These are phyloP conservation scores for Quercus ilex DNA, from an alignment of 306 rosid genomes.

Conservation along the genomic window DNA sequence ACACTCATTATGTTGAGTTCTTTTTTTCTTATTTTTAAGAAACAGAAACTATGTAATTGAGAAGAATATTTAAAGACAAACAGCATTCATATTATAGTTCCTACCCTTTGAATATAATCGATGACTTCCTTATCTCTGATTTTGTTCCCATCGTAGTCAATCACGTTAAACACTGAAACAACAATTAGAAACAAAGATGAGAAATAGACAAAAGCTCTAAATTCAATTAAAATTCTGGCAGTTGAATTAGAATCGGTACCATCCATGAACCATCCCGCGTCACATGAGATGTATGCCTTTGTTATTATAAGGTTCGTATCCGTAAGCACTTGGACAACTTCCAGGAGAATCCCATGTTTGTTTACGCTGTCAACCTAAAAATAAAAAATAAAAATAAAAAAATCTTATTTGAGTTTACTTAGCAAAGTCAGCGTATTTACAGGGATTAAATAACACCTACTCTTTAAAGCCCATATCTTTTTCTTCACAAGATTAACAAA, in stretches of 20 bases:
- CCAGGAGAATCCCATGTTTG: constrained; percentile 86
- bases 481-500: neutral
- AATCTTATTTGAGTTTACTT: neutral
- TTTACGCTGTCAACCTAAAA: constrained; percentile 87
- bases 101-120: constrained; percentile 80
- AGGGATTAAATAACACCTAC: neutral
- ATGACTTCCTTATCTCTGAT: constrained; percentile 80
- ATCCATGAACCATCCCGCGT: constrained; percentile 98
- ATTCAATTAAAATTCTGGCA: no score
- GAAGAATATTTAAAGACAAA: constrained; percentile 6
- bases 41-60: neutral
- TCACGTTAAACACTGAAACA: constrained; percentile 79
- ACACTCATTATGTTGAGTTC: no score
- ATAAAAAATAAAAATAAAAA: neutral
- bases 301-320: constrained; percentile 77
- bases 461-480: neutral
- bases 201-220: constrained; percentile 2
- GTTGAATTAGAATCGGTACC: constrained; percentile 45
- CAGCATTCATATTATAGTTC: neutral
- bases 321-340: constrained; percentile 86
- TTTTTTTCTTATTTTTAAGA: no score
- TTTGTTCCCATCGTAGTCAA: constrained; percentile 70
- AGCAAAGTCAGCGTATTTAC: neutral
- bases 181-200: neutral
- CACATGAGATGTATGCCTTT: constrained; percentile 90